These are phyloP conservation scores for Aegilops longissima DNA, from an alignment of 176 grass and related monocot species.

Conservation along the genomic window DNA sequence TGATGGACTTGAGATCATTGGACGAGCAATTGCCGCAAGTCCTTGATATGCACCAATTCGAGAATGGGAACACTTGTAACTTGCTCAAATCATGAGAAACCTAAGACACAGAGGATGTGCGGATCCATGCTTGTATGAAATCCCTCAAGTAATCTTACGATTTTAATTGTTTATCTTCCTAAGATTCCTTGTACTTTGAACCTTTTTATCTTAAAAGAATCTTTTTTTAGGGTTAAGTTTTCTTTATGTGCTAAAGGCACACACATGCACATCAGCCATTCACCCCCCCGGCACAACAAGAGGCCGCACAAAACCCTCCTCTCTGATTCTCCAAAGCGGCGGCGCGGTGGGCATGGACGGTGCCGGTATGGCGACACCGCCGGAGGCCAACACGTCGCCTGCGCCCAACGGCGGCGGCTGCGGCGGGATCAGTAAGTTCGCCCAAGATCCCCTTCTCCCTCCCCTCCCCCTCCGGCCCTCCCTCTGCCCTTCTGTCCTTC, in stretches of 20 bases:
- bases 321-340: neutral
- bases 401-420: neutral
- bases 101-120: no score
- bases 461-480: neutral
- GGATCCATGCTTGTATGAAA: no score
- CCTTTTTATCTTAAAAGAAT: neutral
- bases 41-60: no score
- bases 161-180: no score
- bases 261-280: neutral
- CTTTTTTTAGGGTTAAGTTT: neutral
- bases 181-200: neutral
- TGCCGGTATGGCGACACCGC: neutral
- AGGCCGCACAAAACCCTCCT: neutral
- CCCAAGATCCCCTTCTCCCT: no score
- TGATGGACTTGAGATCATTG: no score
- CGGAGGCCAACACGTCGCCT: neutral
- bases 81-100: no score
- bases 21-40: no score
- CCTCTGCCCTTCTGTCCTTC: neutral
- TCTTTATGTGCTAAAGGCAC: neutral
- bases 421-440: slow-evolving; percentile 22
- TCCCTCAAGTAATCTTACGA: no score
- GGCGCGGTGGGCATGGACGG: slow-evolving; percentile 15
- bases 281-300: neutral
- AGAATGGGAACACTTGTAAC: no score